These are phyloP conservation scores for Huntiella abstrusa DNA, from an alignment of 2,329 filamentous ascomycete genomes.

Conservation along the genomic window DNA sequence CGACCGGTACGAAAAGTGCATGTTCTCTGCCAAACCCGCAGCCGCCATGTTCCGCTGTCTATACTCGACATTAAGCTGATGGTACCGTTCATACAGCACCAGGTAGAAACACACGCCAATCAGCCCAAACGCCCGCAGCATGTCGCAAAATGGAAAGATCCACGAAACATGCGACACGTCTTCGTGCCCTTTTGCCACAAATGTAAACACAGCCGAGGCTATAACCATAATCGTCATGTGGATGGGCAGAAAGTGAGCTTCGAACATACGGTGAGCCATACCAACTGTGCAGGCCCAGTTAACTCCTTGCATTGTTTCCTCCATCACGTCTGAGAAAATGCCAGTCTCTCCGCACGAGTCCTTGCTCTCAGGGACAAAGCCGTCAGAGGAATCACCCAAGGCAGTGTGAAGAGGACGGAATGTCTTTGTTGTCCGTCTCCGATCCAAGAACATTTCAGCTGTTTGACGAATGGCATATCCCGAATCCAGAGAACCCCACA, in stretches of 20 bases:
- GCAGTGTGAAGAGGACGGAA: slow-evolving; percentile 37
- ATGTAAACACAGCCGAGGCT: slow-evolving; percentile 40
- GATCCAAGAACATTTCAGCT: slow-evolving; percentile 36
- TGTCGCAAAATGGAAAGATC: slow-evolving; percentile 40
- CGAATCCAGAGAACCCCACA: slow-evolving; percentile 57
- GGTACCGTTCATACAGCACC: slow-evolving; percentile 48
- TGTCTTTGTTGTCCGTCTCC: slow-evolving; percentile 34
- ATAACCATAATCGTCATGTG: slow-evolving; percentile 48
- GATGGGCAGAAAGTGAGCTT: slow-evolving; percentile 52
- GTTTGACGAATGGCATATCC: slow-evolving; percentile 43
- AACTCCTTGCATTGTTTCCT: slow-evolving; percentile 30
- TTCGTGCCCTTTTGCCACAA: slow-evolving; percentile 29
- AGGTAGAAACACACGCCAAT: slow-evolving; percentile 44
- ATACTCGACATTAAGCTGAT: slow-evolving; percentile 37
- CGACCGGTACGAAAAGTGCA: slow-evolving; percentile 43
- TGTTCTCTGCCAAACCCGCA: slow-evolving; percentile 43
- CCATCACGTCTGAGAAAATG: slow-evolving; percentile 35
- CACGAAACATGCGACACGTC: slow-evolving; percentile 34
- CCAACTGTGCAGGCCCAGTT: slow-evolving; percentile 37
- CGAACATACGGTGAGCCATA: slow-evolving; percentile 49
- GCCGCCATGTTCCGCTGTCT: slow-evolving; percentile 48
- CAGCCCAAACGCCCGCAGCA: slow-evolving; percentile 41
- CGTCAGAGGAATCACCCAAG: slow-evolving; percentile 22
- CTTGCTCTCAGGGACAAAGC: slow-evolving; percentile 29
- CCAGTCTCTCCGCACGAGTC: slow-evolving; percentile 29